A percentile compares a stretch with the other conserved stretches of the same genome.
These are phyloP conservation scores for Aureobasidium sp. DNA, from an alignment of 2,329 filamentous ascomycete genomes.

Conservation along the genomic window DNA sequence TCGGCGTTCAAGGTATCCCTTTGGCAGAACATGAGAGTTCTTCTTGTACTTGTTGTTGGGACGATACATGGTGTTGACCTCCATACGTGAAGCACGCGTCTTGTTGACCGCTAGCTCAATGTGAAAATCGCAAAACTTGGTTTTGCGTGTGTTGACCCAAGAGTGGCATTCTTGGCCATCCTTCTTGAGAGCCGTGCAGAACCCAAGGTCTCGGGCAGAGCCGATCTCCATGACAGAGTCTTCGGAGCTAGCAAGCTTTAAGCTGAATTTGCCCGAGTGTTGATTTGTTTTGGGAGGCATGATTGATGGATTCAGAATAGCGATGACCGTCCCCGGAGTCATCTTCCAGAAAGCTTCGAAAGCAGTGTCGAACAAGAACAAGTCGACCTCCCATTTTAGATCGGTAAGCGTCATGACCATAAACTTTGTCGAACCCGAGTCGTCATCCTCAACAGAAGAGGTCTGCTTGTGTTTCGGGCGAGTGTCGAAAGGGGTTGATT, in stretches of 20 bases:
- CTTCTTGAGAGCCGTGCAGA: conserved; percentile 76
- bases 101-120: conserved; percentile 73
- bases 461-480: conserved; percentile 39
- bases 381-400: conserved; percentile 79
- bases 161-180: conserved; percentile 71
- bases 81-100: conserved; percentile 59
- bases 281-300: conserved; percentile 75
- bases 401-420: conserved; percentile 88
- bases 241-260: conserved; percentile 76
- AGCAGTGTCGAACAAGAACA: conserved; percentile 85
- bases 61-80: conserved; percentile 60
- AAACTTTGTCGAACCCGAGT: conserved; percentile 59
- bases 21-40: neutral
- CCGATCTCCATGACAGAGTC: conserved; percentile 90
- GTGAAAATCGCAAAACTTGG: conserved; percentile 89
- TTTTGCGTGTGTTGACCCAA: conserved; percentile 85
- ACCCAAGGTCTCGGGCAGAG: conserved; percentile 73
- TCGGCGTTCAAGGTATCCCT: neutral
- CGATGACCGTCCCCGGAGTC: conserved; percentile 81
- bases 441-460: conserved; percentile 31
- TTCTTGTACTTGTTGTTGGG: conserved; percentile 14
- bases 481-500: conserved; percentile 67
- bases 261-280: conserved; percentile 70
- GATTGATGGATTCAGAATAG: conserved; percentile 82
- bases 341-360: conserved; percentile 93